phyloP scores from a whole-genome alignment of 352 stramenopile species.

The Salisapilia sapeloensis region DNA sequence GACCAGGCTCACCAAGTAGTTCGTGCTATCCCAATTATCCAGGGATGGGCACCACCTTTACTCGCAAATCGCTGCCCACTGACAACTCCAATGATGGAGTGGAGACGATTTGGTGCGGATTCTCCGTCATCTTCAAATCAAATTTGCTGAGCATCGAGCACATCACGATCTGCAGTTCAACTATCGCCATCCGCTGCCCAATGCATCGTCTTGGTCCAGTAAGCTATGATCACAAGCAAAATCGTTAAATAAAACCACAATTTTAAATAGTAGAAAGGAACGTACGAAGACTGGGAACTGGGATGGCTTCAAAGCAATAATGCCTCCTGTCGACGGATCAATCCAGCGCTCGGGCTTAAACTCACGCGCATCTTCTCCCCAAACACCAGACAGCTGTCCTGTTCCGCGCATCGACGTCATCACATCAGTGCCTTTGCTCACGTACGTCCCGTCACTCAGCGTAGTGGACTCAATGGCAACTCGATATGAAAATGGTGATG shows the following conservation, averaged over 20 bases:
- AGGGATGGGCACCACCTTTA: too few relatives aligned
- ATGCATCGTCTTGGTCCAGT: constrained; percentile 47
- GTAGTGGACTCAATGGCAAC: too few relatives aligned
- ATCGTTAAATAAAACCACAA: too few relatives aligned
- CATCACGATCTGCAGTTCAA: constrained; percentile 50
- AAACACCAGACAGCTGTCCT: constrained; percentile 25
- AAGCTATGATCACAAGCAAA: too few relatives aligned
- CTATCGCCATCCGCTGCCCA: constrained; percentile 34
- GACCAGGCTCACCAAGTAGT: too few relatives aligned
- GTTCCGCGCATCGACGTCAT: constrained; percentile 23
- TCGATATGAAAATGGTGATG: constrained; percentile 19
- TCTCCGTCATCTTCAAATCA: constrained; percentile 18
- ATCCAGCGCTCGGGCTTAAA: constrained; percentile 41
- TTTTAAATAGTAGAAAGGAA: too few relatives aligned
- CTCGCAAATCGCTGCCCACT: too few relatives aligned
- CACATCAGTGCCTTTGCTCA: constrained; percentile 5
- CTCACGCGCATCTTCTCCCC: constrained; percentile 29
- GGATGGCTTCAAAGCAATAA: constrained; percentile 20
- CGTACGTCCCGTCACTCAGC: constrained; percentile 11
- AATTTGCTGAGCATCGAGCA: constrained; percentile 27
- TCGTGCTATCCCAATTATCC: too few relatives aligned
- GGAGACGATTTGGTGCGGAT: constrained; percentile 18
- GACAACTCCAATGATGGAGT: too few relatives aligned
- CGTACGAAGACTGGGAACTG: constrained; percentile 61
- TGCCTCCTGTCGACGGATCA: constrained; percentile 10